Evolutionary conservation across 352 stramenopile species (phyloP).

Genomic region (Phytophthora quininea): DNA sequence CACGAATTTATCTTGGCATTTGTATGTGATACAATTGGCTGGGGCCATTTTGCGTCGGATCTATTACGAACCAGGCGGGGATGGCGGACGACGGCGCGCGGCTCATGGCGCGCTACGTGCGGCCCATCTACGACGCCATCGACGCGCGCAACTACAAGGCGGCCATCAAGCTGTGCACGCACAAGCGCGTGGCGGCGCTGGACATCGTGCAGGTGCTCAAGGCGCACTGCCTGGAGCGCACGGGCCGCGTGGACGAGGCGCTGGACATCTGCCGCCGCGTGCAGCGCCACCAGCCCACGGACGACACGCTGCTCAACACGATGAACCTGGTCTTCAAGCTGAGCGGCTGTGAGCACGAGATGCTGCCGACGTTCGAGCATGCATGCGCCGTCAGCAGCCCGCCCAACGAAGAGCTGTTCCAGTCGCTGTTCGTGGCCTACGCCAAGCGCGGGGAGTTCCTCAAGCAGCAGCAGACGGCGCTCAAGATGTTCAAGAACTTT

Average conservation of each 20-base stretch:
- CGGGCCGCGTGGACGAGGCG: constrained; percentile 66
- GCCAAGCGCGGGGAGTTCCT: constrained; percentile 67
- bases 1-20: constrained; percentile 10
- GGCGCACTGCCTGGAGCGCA: constrained; percentile 85
- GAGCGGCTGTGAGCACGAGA: constrained; percentile 72
- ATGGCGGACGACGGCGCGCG: constrained; percentile 61
- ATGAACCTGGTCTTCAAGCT: constrained; percentile 88
- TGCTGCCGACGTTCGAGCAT: constrained; percentile 79
- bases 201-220: constrained; percentile 88
- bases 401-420: constrained; percentile 74
- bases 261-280: constrained; percentile 72
- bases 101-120: constrained; percentile 76
- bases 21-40: background rate
- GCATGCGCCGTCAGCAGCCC: constrained; percentile 52
- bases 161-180: constrained; percentile 79
- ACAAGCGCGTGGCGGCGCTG: constrained; percentile 80
- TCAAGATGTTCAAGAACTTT: constrained; percentile 89
- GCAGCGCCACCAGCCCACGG: constrained; percentile 68
- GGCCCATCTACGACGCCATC: constrained; percentile 88
- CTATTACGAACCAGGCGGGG: constrained; percentile 10
- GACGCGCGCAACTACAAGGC: constrained; percentile 81
- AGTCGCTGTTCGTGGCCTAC: constrained; percentile 78
- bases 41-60: background rate
- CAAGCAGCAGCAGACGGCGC: constrained; percentile 88
- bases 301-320: constrained; percentile 86